Percentiles rank a stretch among this genome's conserved stretches.
Conservation (phyloP, 2,329 filamentous ascomycete species). For the Hypoxylon sp. region DNA sequence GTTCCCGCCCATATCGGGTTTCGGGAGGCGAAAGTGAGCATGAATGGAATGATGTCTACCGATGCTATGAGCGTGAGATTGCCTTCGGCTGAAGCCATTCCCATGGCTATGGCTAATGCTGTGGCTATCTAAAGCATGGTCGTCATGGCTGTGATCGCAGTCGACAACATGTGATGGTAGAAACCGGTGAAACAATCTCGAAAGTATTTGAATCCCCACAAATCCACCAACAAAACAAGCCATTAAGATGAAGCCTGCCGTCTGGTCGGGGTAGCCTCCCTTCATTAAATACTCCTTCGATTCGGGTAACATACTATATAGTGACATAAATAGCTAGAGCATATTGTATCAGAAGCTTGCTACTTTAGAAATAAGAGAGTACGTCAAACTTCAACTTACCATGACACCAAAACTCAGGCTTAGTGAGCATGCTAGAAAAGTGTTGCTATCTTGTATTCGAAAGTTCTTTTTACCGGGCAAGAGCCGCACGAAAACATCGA, state of each 20-base stretch:
- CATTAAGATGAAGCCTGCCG: slow-evolving; percentile 78
- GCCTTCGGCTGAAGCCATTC: slow-evolving; percentile 45
- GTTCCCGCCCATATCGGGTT: slow-evolving; percentile 38
- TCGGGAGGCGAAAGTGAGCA: slow-evolving; percentile 31
- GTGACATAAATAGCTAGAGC: slow-evolving; percentile 84
- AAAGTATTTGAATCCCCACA: slow-evolving; percentile 81
- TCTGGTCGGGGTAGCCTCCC: slow-evolving; percentile 75
- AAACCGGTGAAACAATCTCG: slow-evolving; percentile 78
- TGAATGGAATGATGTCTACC: slow-evolving; percentile 42
- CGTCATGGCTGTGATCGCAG: slow-evolving; percentile 81
- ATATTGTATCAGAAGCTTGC: slow-evolving; percentile 12
- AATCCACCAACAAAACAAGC: slow-evolving; percentile 80
- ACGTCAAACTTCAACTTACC: slow-evolving; percentile 68
- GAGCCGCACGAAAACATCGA: slow-evolving; percentile 82
- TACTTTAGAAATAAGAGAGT: not conserved
- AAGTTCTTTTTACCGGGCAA: slow-evolving; percentile 84
- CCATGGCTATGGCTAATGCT: slow-evolving; percentile 46
- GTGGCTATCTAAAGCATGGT: slow-evolving; percentile 58
- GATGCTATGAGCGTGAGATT: slow-evolving; percentile 48
- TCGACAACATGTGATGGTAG: slow-evolving; percentile 86
- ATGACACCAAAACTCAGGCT: slow-evolving; percentile 97
- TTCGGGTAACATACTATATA: slow-evolving; percentile 94
- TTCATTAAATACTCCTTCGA: slow-evolving; percentile 82
- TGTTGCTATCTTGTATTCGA: slow-evolving; percentile 88
- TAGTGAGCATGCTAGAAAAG: slow-evolving; percentile 87